These are phyloP conservation scores for Cyclotella atomus DNA, from an alignment of 108 stramenopile genomes.

Conservation along the genomic window DNA sequence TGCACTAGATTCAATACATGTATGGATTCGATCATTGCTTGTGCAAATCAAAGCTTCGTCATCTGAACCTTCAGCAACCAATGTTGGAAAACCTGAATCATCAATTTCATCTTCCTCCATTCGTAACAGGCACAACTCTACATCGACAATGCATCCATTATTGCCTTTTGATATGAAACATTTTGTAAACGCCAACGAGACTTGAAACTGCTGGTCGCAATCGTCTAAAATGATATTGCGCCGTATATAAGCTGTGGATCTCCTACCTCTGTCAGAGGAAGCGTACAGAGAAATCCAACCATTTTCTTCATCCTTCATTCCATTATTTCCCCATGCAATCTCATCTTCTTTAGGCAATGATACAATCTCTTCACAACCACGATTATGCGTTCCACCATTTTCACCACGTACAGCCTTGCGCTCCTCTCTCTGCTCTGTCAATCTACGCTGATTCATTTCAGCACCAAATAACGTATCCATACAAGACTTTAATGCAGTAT, in stretches of 20 bases:
- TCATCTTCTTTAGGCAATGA: conserved; percentile 29
- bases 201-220: conserved; percentile 27
- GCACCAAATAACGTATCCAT: conserved; percentile 49
- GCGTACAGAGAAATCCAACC: conserved; percentile 28
- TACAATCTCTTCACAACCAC: conserved; percentile 52
- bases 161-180: not conserved
- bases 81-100: conserved; percentile 59
- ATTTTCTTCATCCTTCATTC: conserved; percentile 24
- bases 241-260: conserved; percentile 32
- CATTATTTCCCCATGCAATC: not conserved
- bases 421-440: conserved; percentile 16
- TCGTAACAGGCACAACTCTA: conserved; percentile 57
- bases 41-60: conserved; percentile 65
- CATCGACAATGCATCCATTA: conserved; percentile 24
- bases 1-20: conserved; percentile 42
- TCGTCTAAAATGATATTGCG: conserved; percentile 64
- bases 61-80: conserved; percentile 49
- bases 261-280: not conserved
- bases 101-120: conserved; percentile 78
- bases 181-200: conserved; percentile 14
- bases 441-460: conserved; percentile 47
- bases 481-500: conserved; percentile 57
- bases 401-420: conserved; percentile 40
- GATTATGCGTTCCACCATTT: conserved; percentile 46
- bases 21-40: conserved; percentile 36